Percentiles rank a stretch among this genome's conserved stretches.
phyloP scores from a whole-genome alignment of 768 basidiomycete genomes.

The Termitomyces sp. region DNA sequence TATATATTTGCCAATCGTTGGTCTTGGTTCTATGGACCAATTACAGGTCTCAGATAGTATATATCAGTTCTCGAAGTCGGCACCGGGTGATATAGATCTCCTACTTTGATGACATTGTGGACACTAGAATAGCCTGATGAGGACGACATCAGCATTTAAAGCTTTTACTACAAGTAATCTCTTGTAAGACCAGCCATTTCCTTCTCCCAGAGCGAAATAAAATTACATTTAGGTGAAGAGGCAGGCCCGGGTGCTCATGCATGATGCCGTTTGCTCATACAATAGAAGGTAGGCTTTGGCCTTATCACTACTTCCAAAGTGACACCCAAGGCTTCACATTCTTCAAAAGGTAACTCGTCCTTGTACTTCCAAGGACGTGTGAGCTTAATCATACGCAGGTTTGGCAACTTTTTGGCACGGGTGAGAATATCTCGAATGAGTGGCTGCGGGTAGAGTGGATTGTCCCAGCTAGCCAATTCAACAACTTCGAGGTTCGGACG shows the following conservation, averaged over 20 bases:
- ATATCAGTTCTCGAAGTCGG: not conserved
- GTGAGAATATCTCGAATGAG: not conserved
- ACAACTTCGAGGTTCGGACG: not conserved
- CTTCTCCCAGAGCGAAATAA: not conserved
- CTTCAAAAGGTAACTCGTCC: not conserved
- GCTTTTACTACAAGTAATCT: no score
- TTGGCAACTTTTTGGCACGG: not conserved
- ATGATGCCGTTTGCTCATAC: not conserved
- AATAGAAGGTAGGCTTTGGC: not conserved
- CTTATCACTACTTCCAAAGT: not conserved
- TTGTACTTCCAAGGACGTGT: not conserved
- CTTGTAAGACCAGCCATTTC: not conserved
- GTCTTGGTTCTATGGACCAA: not conserved
- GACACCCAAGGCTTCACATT: not conserved
- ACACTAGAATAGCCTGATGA: no score
- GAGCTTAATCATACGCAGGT: not conserved
- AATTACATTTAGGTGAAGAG: no score
- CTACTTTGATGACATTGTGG: not conserved
- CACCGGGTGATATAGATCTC: not conserved
- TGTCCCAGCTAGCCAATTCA: not conserved
- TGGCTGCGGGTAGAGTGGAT: not conserved
- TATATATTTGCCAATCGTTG: not conserved
- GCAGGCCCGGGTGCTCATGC: no score
- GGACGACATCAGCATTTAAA: no score
- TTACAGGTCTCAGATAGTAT: not conserved